Conservation (phyloP, 73 alveolate genomes). For the Paramecium pentaurelia region DNA sequence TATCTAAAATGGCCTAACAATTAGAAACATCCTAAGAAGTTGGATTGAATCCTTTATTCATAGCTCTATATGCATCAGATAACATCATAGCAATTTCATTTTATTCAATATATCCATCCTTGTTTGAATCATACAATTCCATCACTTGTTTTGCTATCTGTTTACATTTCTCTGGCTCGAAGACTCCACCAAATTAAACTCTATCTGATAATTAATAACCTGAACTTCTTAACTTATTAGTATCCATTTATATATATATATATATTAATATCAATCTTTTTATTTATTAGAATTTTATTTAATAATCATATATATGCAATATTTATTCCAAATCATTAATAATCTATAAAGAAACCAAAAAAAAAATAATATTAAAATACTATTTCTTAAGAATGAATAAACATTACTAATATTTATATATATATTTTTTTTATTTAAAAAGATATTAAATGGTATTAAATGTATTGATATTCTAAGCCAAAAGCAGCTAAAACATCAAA, state of each 20-base stretch:
- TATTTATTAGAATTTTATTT: neutral
- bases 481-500: constrained; percentile 22
- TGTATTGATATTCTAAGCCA: neutral
- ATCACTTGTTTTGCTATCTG: constrained; percentile 47
- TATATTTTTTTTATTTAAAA: neutral
- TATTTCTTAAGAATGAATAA: neutral
- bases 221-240: neutral
- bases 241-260: neutral
- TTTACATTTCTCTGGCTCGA: constrained; percentile 47
- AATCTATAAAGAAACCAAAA: neutral
- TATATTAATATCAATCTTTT: neutral
- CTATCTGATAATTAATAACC: constrained; percentile 27
- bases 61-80: constrained; percentile 45
- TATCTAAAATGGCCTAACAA: neutral
- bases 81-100: constrained; percentile 36
- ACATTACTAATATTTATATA: neutral
- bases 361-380: neutral
- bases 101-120: constrained; percentile 50
- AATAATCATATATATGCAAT: neutral
- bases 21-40: constrained; percentile 9
- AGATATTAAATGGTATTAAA: neutral
- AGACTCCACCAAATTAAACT: neutral
- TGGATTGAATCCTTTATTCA: constrained; percentile 38
- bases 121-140: constrained; percentile 26
- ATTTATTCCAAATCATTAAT: neutral